phyloP scores from a whole-genome alignment of 768 basidiomycete species.

The Lactarius hatsudake region DNA sequence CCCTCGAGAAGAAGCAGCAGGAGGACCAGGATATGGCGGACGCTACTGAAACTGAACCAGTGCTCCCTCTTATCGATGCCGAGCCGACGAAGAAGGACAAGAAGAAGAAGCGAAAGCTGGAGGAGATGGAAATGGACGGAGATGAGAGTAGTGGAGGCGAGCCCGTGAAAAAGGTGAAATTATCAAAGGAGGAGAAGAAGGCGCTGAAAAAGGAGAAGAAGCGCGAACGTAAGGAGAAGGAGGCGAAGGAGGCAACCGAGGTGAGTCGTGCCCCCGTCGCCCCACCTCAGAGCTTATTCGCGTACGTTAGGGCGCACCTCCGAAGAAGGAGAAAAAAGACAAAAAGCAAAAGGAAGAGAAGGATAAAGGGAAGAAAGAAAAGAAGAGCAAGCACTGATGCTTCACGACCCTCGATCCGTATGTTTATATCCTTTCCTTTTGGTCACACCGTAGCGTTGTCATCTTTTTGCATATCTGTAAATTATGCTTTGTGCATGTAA shows the following conservation, averaged over 20 bases:
- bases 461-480: constrained; percentile 24
- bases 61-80: constrained; percentile 57
- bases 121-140: constrained; percentile 64
- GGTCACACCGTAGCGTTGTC: constrained; percentile 19
- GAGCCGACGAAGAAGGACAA: constrained; percentile 37
- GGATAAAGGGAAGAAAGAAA: constrained; percentile 56
- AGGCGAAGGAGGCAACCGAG: constrained; percentile 45
- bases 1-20: constrained; percentile 60
- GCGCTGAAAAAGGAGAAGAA: constrained; percentile 77
- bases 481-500: constrained; percentile 26
- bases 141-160: constrained; percentile 47
- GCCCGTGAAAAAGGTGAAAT: constrained; percentile 66
- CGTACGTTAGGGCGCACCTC: constrained; percentile 34
- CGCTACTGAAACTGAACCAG: constrained; percentile 48
- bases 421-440: constrained; percentile 7
- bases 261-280: constrained; percentile 32
- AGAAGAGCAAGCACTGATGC: constrained; percentile 45
- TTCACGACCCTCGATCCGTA: background rate
- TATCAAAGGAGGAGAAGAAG: constrained; percentile 85
- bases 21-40: constrained; percentile 46
- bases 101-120: constrained; percentile 63
- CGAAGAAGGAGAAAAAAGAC: constrained; percentile 40
- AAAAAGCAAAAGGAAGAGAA: constrained; percentile 46
- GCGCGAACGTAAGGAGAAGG: constrained; percentile 52
- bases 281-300: constrained; percentile 1